Percentiles rank a stretch among this genome's conserved stretches.
Conservation (phyloP, 2,329 filamentous ascomycete species). For the Truncatella angustata region DNA sequence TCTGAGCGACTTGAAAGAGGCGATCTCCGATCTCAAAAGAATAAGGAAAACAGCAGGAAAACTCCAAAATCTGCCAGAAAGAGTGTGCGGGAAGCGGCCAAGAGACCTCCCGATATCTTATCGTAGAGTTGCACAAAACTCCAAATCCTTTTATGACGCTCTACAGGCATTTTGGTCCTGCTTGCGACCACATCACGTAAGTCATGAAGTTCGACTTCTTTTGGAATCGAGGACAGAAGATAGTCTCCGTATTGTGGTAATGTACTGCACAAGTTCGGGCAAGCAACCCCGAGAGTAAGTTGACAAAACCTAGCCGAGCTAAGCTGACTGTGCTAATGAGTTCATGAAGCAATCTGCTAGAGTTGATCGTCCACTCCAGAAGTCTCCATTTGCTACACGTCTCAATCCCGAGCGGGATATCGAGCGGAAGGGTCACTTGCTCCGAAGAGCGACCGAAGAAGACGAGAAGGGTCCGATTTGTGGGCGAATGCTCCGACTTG, state of each 20-base stretch:
- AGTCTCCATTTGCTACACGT: not conserved
- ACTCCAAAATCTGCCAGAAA: conserved; percentile 6
- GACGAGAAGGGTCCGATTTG: not conserved
- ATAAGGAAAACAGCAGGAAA: conserved; percentile 13
- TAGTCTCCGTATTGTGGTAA: not conserved
- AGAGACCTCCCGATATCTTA: not conserved
- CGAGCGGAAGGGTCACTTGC: not conserved
- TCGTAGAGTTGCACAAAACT: conserved; percentile 5
- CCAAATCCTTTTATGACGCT: conserved; percentile 12
- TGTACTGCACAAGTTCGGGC: not conserved
- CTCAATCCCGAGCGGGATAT: not conserved
- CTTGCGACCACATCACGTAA: conserved; percentile 12
- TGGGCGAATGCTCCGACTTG: not conserved
- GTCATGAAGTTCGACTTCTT: conserved; percentile 8
- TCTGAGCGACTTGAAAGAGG: conserved; percentile 12
- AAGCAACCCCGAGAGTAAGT: not conserved
- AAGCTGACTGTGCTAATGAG: not conserved
- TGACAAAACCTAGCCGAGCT: not conserved
- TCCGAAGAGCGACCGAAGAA: not conserved
- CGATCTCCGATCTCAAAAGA: conserved; percentile 14
- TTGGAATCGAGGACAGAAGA: not conserved
- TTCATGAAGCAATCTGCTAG: not conserved
- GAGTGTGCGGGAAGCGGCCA: not conserved
- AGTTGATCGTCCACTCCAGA: not conserved
- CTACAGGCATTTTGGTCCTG: conserved; percentile 12